Evolutionary conservation across 2,329 filamentous ascomycete genomes (phyloP), one percentile per base, ranked within the genome.

Genomic region (Phaeosphaeriaceae sp.): DNA sequence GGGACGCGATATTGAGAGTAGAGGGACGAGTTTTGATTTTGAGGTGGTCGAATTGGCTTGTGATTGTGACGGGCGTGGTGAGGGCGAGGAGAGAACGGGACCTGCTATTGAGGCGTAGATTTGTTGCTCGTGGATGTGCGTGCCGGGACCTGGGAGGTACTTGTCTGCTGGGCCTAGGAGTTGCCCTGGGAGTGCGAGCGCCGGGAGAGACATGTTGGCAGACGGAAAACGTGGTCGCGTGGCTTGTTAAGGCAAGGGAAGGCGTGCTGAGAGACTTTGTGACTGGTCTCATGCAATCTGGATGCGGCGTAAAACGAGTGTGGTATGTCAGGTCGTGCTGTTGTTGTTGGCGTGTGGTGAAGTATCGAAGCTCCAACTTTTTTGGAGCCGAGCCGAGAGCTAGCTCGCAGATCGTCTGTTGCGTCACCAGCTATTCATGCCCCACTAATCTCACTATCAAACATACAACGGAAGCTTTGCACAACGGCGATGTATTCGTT

Each of bases 21-120:
- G 75, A 17, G 80, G 67, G 19, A 54, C 65, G 82, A 77, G 28
- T 82, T 81, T 83, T 80, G 52, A 82, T 80, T 58, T 61, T 32
- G 87, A 88, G 51, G 89, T 80, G 13, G 82, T 86, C 6, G 54
- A 80, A 49, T 83, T 79, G 32, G n/a, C n/a, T n/a, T n/a, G n/a
- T n/a, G 90, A n/a, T 52, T 55, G 52, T 86, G 88, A 56, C 89
- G 80, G 10, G 82, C 86, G 10, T 51, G 55, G 58, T 46, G 32
- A 85, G 83, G 21, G 60, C 8, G 77, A 78, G 19, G 69, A 71
- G 35, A 78, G 79, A 63, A 94, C 86, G 43, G 86, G 85, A 49
- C 94, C 94, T 51, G 93, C 86, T 61, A 97, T 88, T 21, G 94
- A 97, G 59, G 94, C 89, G 77, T 91, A 91, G 67, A 97, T 86